Percentiles rank a stretch among this genome's conserved stretches.
Conservation (phyloP, 1,139 yeast species). For the Hanseniaspora sp. region DNA sequence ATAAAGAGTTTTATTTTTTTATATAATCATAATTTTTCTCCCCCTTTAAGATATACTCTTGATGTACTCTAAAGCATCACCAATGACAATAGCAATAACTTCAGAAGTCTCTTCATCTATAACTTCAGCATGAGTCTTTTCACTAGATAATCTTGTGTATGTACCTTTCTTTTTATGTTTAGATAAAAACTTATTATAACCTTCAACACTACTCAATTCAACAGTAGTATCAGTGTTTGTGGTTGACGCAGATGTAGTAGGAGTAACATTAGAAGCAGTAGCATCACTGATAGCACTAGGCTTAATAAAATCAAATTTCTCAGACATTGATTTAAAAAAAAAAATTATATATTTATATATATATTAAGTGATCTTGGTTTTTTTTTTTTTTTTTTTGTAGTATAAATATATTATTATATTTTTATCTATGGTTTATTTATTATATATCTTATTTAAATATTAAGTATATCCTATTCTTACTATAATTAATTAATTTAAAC, state of each 20-base stretch:
- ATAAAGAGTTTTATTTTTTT: not conserved
- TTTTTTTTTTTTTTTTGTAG: not conserved
- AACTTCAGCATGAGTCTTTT: slow-evolving; percentile 6
- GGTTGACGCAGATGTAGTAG: not conserved
- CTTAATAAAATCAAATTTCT: not conserved
- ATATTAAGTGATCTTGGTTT: too few species aligned
- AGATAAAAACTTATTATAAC: slow-evolving; percentile 4
- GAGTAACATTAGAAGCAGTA: not conserved
- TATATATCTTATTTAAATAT: too few species aligned
- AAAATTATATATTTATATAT: too few species aligned
- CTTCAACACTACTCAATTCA: slow-evolving; percentile 7
- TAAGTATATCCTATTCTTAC: too few species aligned
- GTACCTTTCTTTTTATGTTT: slow-evolving; percentile 6
- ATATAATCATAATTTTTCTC: too few species aligned
- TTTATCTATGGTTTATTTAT: too few species aligned
- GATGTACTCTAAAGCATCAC: slow-evolving; percentile 9
- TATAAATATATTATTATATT: too few species aligned
- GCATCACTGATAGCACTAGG: not conserved
- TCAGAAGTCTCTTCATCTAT: slow-evolving; percentile 7
- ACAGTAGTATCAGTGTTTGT: not conserved
- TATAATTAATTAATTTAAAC: too few species aligned
- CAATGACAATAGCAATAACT: slow-evolving; percentile 8
- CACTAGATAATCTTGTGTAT: slow-evolving; percentile 10
- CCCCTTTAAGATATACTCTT: not conserved
- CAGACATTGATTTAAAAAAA: not conserved